phyloP scores from a whole-genome alignment of 2,329 filamentous ascomycete species.

The Fusarium liriodendri region DNA sequence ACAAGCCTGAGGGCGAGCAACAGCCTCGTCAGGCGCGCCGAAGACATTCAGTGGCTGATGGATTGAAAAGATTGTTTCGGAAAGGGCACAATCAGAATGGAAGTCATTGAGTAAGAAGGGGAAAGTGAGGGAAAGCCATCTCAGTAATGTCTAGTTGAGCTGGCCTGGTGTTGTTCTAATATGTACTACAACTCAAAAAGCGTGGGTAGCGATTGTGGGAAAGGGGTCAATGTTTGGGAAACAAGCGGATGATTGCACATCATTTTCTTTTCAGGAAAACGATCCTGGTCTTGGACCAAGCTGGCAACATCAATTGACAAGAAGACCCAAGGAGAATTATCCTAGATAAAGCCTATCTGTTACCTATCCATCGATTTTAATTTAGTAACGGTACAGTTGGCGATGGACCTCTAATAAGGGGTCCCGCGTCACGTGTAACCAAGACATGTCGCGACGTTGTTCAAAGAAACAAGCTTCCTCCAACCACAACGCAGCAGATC shows the following conservation, averaged over 20 bases:
- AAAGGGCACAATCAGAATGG: constrained; percentile 40
- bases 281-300: background rate
- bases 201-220: background rate
- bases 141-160: background rate
- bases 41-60: constrained; percentile 51
- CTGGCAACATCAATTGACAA: background rate
- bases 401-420: constrained; percentile 7
- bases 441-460: constrained; percentile 19
- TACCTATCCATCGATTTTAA: background rate
- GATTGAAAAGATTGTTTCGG: constrained; percentile 55
- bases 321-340: background rate
- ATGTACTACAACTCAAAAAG: background rate
- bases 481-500: background rate
- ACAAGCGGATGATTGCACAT: background rate
- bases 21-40: constrained; percentile 33
- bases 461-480: background rate
- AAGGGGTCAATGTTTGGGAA: background rate
- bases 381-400: background rate
- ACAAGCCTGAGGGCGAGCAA: constrained; percentile 8
- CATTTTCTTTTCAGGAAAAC: background rate
- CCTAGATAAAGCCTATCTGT: background rate
- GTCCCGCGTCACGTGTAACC: constrained; percentile 33
- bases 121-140: background rate
- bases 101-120: background rate
- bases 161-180: background rate